Evolutionary conservation across 768 basidiomycete species (phyloP).

Genomic region (Gymnopilus junonius): DNA sequence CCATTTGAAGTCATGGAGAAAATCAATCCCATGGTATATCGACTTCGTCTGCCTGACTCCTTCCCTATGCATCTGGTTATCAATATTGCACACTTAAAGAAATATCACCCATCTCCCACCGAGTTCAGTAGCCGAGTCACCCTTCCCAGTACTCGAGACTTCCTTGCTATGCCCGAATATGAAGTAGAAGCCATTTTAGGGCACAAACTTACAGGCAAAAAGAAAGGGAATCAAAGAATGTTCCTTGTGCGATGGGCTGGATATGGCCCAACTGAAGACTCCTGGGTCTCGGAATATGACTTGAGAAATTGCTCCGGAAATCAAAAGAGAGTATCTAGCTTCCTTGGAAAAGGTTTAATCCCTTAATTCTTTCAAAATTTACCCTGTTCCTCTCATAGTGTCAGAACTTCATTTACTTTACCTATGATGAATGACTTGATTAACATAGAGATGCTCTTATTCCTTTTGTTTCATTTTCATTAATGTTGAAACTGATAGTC

Average conservation of each 20-base stretch:
- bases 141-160: conserved; percentile 18
- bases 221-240: conserved; percentile 14
- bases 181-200: conserved; percentile 22
- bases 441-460: too few relatives aligned
- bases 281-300: conserved; percentile 25
- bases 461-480: too few relatives aligned
- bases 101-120: conserved; percentile 18
- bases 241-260: conserved; percentile 26
- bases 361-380: not conserved
- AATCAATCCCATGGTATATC: conserved; percentile 27
- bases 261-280: conserved; percentile 24
- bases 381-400: not conserved
- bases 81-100: conserved; percentile 26
- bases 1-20: conserved; percentile 27
- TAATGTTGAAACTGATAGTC: too few relatives aligned
- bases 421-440: too few relatives aligned
- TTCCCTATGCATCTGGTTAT: conserved; percentile 31
- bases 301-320: conserved; percentile 24
- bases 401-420: not conserved
- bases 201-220: conserved; percentile 9
- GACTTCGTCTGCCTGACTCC: conserved; percentile 23
- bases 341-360: not conserved
- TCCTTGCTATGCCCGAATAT: conserved; percentile 17
- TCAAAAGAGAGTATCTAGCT: conserved; percentile 6
- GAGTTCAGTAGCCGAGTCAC: conserved; percentile 16